Conservation (phyloP, 2,329 filamentous ascomycete genomes). For the Pseudogymnoascus sp. region DNA sequence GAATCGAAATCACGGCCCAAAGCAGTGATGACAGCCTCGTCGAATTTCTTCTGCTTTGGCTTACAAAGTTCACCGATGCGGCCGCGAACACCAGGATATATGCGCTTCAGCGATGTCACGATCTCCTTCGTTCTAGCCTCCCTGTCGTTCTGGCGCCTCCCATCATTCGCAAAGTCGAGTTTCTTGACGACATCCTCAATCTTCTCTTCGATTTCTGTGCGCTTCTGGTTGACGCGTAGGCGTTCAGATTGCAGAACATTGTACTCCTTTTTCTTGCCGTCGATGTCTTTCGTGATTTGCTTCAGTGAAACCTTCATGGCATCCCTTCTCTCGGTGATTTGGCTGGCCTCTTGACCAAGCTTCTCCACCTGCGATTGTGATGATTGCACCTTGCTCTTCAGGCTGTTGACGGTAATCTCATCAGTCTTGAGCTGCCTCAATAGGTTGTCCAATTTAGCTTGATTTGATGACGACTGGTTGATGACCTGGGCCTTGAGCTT, state of each 20-base stretch:
- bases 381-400: conserved; percentile 80
- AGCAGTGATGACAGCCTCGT: conserved; percentile 85
- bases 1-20: conserved; percentile 90
- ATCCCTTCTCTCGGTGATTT: conserved; percentile 59
- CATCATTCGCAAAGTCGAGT: conserved; percentile 76
- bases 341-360: conserved; percentile 60
- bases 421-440: conserved; percentile 84
- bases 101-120: conserved; percentile 75
- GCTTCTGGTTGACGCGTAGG: conserved; percentile 68
- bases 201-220: conserved; percentile 87
- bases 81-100: conserved; percentile 86
- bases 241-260: conserved; percentile 79
- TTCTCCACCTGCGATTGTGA: conserved; percentile 66
- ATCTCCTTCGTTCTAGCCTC: conserved; percentile 74
- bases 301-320: conserved; percentile 54
- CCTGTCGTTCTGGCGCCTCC: conserved; percentile 74
- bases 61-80: conserved; percentile 86
- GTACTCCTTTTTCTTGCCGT: conserved; percentile 81
- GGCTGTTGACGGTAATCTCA: conserved; percentile 78
- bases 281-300: conserved; percentile 66
- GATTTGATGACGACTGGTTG: conserved; percentile 70
- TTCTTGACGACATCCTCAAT: conserved; percentile 72
- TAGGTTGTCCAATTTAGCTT: conserved; percentile 77
- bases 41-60: conserved; percentile 94
- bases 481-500: conserved; percentile 76